These are phyloP conservation scores for Metarhizium anisopliae DNA, from an alignment of 2,329 filamentous ascomycete genomes.

Conservation along the genomic window DNA sequence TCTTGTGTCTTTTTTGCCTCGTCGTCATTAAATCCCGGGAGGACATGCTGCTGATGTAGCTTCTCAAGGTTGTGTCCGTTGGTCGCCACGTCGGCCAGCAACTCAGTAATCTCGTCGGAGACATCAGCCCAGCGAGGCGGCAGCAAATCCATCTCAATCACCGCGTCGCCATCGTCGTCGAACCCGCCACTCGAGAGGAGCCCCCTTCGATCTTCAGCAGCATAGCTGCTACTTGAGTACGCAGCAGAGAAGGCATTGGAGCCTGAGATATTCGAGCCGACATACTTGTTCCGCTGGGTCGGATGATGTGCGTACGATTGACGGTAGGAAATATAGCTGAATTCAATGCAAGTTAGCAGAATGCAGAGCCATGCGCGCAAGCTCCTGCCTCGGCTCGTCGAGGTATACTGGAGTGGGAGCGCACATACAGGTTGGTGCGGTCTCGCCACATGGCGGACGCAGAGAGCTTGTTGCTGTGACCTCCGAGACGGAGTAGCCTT, in stretches of 20 bases:
- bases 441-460: conserved; percentile 92
- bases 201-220: conserved; percentile 55
- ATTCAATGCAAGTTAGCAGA: conserved; percentile 3
- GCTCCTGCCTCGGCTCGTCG: not conserved
- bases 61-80: conserved; percentile 82
- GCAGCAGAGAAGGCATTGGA: conserved; percentile 50
- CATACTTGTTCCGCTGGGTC: conserved; percentile 67
- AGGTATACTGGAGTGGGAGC: not conserved
- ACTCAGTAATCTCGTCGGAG: conserved; percentile 84
- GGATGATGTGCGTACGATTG: conserved; percentile 97
- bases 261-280: conserved; percentile 35
- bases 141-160: conserved; percentile 97
- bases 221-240: conserved; percentile 39
- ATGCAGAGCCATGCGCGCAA: not conserved
- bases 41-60: conserved; percentile 91
- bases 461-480: conserved; percentile 15
- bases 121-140: conserved; percentile 94
- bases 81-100: conserved; percentile 69
- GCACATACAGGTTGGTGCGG: conserved; percentile 86
- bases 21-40: conserved; percentile 95
- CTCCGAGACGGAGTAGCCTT: conserved; percentile 11
- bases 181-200: conserved; percentile 75
- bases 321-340: conserved; percentile 94
- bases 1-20: conserved; percentile 82
- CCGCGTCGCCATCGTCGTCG: conserved; percentile 79